A percentile compares a stretch with the other conserved stretches of the same genome.
Conservation (phyloP, 257 asterid genomes). For the Solanum chilense region DNA sequence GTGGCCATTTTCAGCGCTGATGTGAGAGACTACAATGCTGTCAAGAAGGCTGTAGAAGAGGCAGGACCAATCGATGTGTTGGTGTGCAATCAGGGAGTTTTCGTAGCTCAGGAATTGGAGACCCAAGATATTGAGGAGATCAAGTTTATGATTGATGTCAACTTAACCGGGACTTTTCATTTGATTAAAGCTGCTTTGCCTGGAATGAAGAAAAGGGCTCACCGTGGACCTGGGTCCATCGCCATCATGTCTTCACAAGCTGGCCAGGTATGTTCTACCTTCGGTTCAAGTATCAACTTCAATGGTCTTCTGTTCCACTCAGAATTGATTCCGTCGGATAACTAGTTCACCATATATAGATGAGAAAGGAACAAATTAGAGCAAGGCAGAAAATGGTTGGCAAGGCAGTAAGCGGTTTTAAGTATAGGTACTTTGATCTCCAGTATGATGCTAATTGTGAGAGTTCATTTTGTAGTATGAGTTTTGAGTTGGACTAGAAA, state of each 20-base stretch:
- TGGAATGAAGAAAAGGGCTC: slow-evolving; percentile 59
- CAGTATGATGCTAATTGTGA: too few species aligned
- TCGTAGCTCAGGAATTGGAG: slow-evolving; percentile 64
- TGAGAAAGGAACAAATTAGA: too few species aligned
- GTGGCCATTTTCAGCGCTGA: slow-evolving; percentile 67
- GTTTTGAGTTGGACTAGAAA: too few species aligned
- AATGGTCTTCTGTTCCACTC: not conserved
- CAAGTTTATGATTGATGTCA: slow-evolving; percentile 81
- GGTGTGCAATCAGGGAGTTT: slow-evolving; percentile 87
- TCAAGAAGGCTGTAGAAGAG: slow-evolving; percentile 47
- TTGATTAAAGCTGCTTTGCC: slow-evolving; percentile 92
- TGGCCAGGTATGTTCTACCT: slow-evolving; percentile 54
- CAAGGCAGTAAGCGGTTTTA: too few species aligned
- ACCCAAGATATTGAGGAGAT: slow-evolving; percentile 64
- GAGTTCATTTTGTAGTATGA: too few species aligned
- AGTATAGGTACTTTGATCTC: too few species aligned
- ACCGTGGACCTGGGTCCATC: slow-evolving; percentile 64
- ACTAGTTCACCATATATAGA: too few species aligned
- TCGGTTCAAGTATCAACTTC: not conserved
- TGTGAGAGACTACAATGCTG: slow-evolving; percentile 66
- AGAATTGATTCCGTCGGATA: too few species aligned
- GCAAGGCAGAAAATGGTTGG: too few species aligned
- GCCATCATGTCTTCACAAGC: slow-evolving; percentile 96
- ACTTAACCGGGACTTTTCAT: slow-evolving; percentile 68
- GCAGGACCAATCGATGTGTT: slow-evolving; percentile 77